phyloP scores from a whole-genome alignment of 2,329 filamentous ascomycete species.

The Microascus cirrosus region DNA sequence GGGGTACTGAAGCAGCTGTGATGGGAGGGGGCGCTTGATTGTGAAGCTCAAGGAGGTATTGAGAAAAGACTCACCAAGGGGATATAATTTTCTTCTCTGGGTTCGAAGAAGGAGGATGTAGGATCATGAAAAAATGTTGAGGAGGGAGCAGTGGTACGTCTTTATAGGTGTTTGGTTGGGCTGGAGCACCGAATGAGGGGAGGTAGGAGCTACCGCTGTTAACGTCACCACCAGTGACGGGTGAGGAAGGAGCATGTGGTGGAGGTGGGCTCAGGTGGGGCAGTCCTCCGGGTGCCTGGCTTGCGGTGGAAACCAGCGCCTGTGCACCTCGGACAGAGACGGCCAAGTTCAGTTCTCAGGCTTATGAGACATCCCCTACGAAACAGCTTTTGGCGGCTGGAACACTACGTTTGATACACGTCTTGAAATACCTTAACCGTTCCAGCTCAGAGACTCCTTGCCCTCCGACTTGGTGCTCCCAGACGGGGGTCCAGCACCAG shows the following conservation, averaged over 20 bases:
- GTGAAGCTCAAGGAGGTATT: neutral
- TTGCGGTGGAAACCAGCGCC: neutral
- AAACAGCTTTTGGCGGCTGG: neutral
- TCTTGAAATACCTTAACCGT: neutral
- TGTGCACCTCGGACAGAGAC: neutral
- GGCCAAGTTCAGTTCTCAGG: neutral
- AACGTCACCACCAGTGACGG: constrained; percentile 2
- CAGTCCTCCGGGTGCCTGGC: neutral
- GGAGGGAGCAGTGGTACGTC: neutral
- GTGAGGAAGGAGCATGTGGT: neutral
- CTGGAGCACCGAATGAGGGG: neutral
- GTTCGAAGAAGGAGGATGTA: constrained; percentile 1
- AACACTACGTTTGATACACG: neutral
- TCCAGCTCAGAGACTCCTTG: neutral
- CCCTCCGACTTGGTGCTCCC: neutral
- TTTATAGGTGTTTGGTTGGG: constrained; percentile 1
- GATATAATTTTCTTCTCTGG: neutral
- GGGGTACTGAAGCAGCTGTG: constrained; percentile 1
- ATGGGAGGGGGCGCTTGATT: neutral
- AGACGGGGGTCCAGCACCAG: neutral
- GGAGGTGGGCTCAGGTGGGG: neutral
- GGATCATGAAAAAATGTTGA: neutral
- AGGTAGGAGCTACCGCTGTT: neutral
- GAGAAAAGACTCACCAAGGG: neutral
- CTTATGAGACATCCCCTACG: neutral